Conservation (phyloP, 805 yeast genomes). For the Monosporozyma solicola region DNA sequence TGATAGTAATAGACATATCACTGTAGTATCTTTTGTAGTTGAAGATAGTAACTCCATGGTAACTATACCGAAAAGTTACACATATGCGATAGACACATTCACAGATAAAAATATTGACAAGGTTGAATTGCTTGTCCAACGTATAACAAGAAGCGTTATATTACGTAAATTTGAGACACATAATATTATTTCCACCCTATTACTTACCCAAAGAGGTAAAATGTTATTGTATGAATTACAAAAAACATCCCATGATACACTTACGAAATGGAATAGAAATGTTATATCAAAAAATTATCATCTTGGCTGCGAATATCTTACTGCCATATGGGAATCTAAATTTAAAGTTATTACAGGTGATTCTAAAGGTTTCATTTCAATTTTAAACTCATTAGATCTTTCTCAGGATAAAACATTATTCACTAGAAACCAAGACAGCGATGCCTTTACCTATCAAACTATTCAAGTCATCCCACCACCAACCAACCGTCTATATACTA, state of each 20-base stretch:
- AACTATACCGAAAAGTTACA: not conserved
- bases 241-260: conserved; percentile 4
- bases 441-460: not conserved
- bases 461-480: not conserved
- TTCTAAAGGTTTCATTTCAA: conserved; percentile 14
- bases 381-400: conserved; percentile 16
- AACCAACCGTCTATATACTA: not conserved
- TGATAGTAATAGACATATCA: not conserved
- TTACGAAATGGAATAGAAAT: conserved; percentile 10
- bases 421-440: not conserved
- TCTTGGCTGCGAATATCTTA: conserved; percentile 11
- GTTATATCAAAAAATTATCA: conserved; percentile 15
- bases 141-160: conserved; percentile 10
- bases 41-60: not conserved
- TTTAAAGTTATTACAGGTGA: conserved; percentile 15
- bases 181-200: conserved; percentile 11
- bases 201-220: conserved; percentile 19
- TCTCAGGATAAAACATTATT: not conserved
- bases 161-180: conserved; percentile 9
- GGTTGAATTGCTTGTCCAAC: conserved; percentile 17
- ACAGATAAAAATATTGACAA: conserved; percentile 12
- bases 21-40: not conserved
- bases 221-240: conserved; percentile 18
- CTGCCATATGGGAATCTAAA: conserved; percentile 13
- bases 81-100: conserved; percentile 3